Percentiles rank a stretch among this genome's conserved stretches.
Conservation (phyloP, 768 basidiomycete genomes). For the Leccinum variicolor region DNA sequence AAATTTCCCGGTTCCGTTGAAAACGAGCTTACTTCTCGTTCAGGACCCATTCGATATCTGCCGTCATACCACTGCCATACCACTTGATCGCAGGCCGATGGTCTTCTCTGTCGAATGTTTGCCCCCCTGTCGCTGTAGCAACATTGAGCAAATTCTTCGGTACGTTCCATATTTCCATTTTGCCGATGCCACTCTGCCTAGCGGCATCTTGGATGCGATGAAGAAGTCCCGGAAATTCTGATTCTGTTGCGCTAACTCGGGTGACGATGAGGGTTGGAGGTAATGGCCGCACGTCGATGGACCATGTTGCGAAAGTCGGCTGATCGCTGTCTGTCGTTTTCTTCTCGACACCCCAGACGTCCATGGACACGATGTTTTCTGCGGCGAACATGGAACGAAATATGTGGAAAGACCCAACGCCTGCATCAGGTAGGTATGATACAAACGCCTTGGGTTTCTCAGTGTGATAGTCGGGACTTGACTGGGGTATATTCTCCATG, state of each 20-base stretch:
- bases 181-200: constrained; percentile 30
- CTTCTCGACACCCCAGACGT: constrained; percentile 22
- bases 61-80: constrained; percentile 40
- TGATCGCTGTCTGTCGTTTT: background rate
- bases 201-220: constrained; percentile 35
- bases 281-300: constrained; percentile 34
- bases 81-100: constrained; percentile 46
- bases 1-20: background rate
- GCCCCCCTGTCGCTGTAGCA: constrained; percentile 30
- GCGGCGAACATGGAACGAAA: constrained; percentile 28
- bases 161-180: constrained; percentile 49
- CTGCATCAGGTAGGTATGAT: constrained; percentile 42
- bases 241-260: constrained; percentile 32
- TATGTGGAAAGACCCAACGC: constrained; percentile 47
- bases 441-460: constrained; percentile 22
- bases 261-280: constrained; percentile 42
- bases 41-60: constrained; percentile 40
- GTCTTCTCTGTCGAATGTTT: constrained; percentile 32
- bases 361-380: constrained; percentile 6
- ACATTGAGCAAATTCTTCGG: constrained; percentile 29
- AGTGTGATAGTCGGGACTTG: constrained; percentile 5
- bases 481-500: constrained; percentile 15
- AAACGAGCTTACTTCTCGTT: constrained; percentile 42
- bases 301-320: constrained; percentile 43
- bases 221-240: constrained; percentile 36